Conservation (phyloP, 2,329 filamentous ascomycete species). For the Penicillium fuscoglaucum region DNA sequence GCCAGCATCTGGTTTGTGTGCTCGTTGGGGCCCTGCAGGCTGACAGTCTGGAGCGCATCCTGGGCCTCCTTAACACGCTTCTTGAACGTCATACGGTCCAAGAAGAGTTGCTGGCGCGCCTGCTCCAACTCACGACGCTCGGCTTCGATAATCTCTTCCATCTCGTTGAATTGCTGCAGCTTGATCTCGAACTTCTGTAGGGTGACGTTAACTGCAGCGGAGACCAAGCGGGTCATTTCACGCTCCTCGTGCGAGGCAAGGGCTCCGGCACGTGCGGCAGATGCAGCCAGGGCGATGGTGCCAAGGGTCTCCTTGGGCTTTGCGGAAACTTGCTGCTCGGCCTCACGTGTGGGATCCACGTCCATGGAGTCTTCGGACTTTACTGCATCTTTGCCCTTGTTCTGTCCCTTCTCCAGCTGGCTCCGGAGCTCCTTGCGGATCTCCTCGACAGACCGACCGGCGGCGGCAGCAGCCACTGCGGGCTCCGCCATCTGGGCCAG, state of each 20-base stretch:
- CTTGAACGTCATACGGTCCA: conserved; percentile 88
- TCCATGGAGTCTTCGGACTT: conserved; percentile 63
- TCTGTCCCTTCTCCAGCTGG: conserved; percentile 66
- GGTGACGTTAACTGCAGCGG: conserved; percentile 88
- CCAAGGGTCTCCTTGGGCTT: conserved; percentile 55
- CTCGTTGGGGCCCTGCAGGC: conserved; percentile 45
- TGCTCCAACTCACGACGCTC: conserved; percentile 92
- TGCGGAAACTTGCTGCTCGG: conserved; percentile 30
- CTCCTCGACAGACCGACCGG: conserved; percentile 81
- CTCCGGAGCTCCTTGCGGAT: conserved; percentile 77
- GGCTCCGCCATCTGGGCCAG: conserved; percentile 89
- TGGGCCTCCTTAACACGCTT: conserved; percentile 81
- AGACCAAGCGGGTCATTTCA: conserved; percentile 91
- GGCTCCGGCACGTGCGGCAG: conserved; percentile 80
- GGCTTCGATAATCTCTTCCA: conserved; percentile 87
- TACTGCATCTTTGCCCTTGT: conserved; percentile 51
- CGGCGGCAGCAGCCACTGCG: conserved; percentile 83
- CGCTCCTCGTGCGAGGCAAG: conserved; percentile 95
- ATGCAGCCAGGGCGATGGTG: conserved; percentile 79
- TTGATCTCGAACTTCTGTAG: conserved; percentile 95
- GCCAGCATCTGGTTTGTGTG: conserved; percentile 40
- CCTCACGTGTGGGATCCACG: conserved; percentile 47
- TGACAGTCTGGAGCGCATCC: conserved; percentile 59
- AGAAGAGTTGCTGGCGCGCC: conserved; percentile 86
- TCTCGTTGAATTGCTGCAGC: conserved; percentile 92